Evolutionary conservation across 352 stramenopile genomes (phyloP), one percentile per base, ranked within the genome.

Genomic region (Phytophthora litchii): DNA sequence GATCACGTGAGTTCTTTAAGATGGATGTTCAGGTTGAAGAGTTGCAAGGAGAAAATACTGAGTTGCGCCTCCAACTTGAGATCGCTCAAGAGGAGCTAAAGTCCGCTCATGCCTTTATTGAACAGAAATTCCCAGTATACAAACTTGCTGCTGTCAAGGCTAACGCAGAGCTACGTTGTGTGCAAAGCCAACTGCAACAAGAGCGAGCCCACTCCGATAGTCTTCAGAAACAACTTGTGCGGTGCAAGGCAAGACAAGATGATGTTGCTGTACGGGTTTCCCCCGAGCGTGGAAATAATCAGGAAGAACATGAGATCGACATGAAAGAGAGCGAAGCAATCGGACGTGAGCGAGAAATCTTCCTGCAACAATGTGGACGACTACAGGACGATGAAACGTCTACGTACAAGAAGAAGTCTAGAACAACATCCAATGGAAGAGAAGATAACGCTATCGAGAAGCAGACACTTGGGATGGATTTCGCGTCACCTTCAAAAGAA

Each of bases 1-100:
- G 11, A 4, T 61, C 63, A 14, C 69, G 76, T 35, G 67, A 81
- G 14, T 83, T 83, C 38, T 85, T 86, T 46, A 70, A 80, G 23
- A 44, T 84, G 7, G 71, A 88, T 45, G 49, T 80, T 1, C 51
- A 85, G 21, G 21, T 84, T 1, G 75, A 84, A 54, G 55, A 70
- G n/a, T 60, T 87, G 8, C 66, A 57, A 8, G 37, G 35, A 11
- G 72, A 87, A 50, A 89, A 86, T 50, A 14, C 12, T 0, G 52
- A 56, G 8, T 56, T 89, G 0, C 57, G 54, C 13, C 41, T 35
- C 11, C 57, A 73, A 36, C 34, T 85, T 12, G 16, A 66, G 7
- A 37, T 52, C 31, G 55, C n/a, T 1, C 40, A 67, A 1, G 51
- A 62, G 1, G 45, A 70, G 11, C 25, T 64, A 5, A 50, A 62